A percentile compares a stretch with the other conserved stretches of the same genome.
These are phyloP conservation scores for Magnusiomyces suaveolens DNA, from an alignment of 1,139 yeast species.

Conservation along the genomic window DNA sequence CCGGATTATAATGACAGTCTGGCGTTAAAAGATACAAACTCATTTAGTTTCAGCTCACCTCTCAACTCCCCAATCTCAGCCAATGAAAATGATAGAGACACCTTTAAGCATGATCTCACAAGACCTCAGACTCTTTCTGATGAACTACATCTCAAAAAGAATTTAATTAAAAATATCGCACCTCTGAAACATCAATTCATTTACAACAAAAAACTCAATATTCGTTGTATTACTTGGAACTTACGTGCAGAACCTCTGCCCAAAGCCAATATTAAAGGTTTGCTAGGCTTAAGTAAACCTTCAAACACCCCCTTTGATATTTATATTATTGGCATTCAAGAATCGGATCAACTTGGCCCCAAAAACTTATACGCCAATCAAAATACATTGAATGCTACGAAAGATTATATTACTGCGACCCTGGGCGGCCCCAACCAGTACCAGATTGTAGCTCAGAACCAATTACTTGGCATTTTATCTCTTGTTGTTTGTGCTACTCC, in stretches of 20 bases:
- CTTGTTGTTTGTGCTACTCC: conserved; percentile 33
- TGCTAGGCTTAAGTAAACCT: conserved; percentile 8
- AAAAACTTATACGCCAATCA: conserved; percentile 38
- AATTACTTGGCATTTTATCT: conserved; percentile 42
- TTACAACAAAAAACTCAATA: background rate
- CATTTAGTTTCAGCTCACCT: background rate
- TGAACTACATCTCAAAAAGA: background rate
- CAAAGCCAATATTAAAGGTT: conserved; percentile 4
- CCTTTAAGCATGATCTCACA: background rate
- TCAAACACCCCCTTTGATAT: conserved; percentile 29
- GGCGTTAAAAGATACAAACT: background rate
- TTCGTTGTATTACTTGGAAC: conserved; percentile 11
- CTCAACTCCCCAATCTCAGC: background rate
- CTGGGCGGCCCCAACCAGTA: conserved; percentile 23
- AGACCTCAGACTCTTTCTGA: background rate
- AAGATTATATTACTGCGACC: conserved; percentile 26
- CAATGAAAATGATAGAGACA: background rate
- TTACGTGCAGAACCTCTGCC: conserved; percentile 10
- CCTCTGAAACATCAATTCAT: conserved; percentile 5
- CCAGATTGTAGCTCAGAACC: conserved; percentile 34
- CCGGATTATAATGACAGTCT: conserved; percentile 2
- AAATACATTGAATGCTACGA: conserved; percentile 35
- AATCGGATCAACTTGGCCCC: conserved; percentile 42
- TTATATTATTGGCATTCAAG: conserved; percentile 42
- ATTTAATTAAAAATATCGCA: background rate